Evolutionary conservation across 2,329 filamentous ascomycete species (phyloP).

Genomic region (Davidsoniella virescens): DNA sequence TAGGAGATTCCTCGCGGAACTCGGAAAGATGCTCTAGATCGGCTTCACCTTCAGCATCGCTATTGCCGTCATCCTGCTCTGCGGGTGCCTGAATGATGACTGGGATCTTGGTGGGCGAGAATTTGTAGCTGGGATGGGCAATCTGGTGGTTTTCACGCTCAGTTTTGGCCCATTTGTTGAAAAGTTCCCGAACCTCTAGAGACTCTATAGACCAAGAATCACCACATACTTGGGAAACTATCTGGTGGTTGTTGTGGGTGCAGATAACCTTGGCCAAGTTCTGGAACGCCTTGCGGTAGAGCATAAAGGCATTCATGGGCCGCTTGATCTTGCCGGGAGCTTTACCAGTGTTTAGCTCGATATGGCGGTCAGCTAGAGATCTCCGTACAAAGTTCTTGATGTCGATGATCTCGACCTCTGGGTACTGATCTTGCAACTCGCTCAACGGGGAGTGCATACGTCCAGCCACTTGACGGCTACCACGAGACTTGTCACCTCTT

Average conservation of each 20-base stretch:
- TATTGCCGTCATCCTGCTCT: slow-evolving; percentile 22
- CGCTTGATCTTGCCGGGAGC: slow-evolving; percentile 64
- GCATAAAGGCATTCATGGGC: slow-evolving; percentile 96
- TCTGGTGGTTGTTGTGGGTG: slow-evolving; percentile 78
- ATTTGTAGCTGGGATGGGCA: slow-evolving; percentile 87
- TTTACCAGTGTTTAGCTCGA: slow-evolving; percentile 54
- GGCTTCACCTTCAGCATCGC: slow-evolving; percentile 7
- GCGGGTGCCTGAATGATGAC: slow-evolving; percentile 22
- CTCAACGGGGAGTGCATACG: slow-evolving; percentile 52
- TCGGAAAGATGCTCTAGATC: not conserved
- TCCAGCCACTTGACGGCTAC: slow-evolving; percentile 20
- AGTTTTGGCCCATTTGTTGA: slow-evolving; percentile 59
- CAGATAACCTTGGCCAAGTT: slow-evolving; percentile 71
- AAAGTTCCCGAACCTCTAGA: slow-evolving; percentile 53
- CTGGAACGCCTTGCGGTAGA: slow-evolving; percentile 87
- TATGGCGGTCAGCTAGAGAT: slow-evolving; percentile 44
- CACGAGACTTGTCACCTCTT: slow-evolving; percentile 18
- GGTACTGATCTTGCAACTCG: slow-evolving; percentile 47
- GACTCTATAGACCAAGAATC: slow-evolving; percentile 74
- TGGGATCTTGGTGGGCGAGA: slow-evolving; percentile 42
- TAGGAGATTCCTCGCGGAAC: not conserved
- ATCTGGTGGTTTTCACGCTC: slow-evolving; percentile 73
- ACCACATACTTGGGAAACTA: slow-evolving; percentile 77
- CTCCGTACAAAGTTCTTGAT: slow-evolving; percentile 70
- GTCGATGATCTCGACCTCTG: slow-evolving; percentile 50